These are phyloP conservation scores for Kwoniella sp. DNA, from an alignment of 768 basidiomycete genomes.

Conservation along the genomic window DNA sequence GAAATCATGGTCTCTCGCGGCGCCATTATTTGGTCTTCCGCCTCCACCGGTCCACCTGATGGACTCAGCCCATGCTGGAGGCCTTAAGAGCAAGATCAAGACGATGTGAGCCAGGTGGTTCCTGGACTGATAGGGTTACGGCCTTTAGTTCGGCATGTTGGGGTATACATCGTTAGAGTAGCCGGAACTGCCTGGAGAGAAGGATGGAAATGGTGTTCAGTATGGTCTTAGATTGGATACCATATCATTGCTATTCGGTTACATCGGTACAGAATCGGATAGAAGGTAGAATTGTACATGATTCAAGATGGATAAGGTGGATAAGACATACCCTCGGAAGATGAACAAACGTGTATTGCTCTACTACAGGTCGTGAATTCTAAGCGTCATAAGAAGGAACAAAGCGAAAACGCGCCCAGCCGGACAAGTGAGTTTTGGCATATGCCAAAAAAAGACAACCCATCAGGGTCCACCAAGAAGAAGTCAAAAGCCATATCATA, in stretches of 20 bases:
- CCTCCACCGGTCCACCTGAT: slow-evolving; percentile 6
- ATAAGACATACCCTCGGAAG: no score
- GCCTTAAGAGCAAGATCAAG: slow-evolving; percentile 5
- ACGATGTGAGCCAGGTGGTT: no score
- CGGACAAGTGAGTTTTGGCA: no score
- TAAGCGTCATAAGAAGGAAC: no score
- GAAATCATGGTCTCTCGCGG: slow-evolving; percentile 19
- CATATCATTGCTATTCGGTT: no score
- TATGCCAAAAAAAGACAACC: no score
- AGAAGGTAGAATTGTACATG: background rate
- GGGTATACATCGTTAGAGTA: no score
- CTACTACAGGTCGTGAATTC: slow-evolving; percentile 1
- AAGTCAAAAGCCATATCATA: slow-evolving; percentile 1
- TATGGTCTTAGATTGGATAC: background rate
- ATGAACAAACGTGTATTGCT: background rate
- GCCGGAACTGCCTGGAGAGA: no score
- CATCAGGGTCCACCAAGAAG: background rate
- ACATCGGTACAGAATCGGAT: background rate
- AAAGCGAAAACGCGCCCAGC: no score
- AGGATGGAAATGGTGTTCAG: no score
- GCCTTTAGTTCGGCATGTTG: no score
- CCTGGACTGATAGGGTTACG: no score
- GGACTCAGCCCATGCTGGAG: background rate
- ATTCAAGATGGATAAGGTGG: background rate
- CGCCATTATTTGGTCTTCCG: slow-evolving; percentile 26